These are phyloP conservation scores for Beta macrorhiza DNA, from an alignment of 179 eudicot genomes.

Conservation along the genomic window DNA sequence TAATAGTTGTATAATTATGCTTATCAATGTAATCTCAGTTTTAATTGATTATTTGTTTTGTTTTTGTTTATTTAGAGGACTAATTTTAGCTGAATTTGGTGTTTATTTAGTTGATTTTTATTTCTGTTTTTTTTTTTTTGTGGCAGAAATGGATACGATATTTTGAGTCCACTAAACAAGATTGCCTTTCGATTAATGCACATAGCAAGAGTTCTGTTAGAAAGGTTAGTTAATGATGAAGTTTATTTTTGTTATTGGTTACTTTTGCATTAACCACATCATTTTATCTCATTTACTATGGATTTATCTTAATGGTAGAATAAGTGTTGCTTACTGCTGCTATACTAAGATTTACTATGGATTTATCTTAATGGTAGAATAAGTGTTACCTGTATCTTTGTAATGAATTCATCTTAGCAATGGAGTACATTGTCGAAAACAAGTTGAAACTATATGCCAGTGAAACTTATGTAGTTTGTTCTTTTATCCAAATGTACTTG, in stretches of 20 bases:
- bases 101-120: background rate
- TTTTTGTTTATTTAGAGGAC: background rate
- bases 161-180: constrained; percentile 67
- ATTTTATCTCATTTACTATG: background rate
- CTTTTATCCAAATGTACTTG: background rate
- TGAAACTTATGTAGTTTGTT: background rate
- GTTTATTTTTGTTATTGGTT: background rate
- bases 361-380: too few species aligned
- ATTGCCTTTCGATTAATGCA: constrained; percentile 78
- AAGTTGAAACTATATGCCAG: background rate
- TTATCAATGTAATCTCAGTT: background rate
- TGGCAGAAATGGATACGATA: constrained; percentile 70
- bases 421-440: background rate
- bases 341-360: background rate
- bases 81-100: background rate
- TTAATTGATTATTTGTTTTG: background rate
- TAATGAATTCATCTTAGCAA: background rate
- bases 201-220: constrained; percentile 82
- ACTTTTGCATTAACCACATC: background rate
- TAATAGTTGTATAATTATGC: background rate
- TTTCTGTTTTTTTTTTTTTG: background rate
- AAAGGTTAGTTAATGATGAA: constrained; percentile 52
- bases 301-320: too few species aligned
- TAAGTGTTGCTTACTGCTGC: background rate
- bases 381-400: background rate